Evolutionary conservation across 192 early-diverging fungal species (phyloP), one percentile per base, ranked within the genome.

Genomic region (Backusella circina): DNA sequence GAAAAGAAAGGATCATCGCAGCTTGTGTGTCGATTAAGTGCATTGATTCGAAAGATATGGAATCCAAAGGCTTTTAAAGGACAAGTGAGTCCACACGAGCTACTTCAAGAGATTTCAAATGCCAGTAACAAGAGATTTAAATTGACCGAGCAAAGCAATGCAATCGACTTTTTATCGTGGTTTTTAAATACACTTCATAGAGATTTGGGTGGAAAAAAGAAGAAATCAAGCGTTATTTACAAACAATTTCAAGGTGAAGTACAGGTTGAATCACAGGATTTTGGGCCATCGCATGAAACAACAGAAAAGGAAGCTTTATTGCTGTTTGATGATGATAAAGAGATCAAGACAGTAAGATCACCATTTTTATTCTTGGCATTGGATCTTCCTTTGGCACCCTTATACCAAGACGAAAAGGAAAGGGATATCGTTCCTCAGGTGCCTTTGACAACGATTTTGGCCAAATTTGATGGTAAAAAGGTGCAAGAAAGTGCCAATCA

Each of bases 51-150:
- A 41, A 97, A 95, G 74, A 92, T 99, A 72, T 98, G 96, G 96
- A 97, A 95, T 79, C 87, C 93, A 64, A 83, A 88, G 32, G 95
- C 94, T 13, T 97, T 97, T 77, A 97, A 97, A 70, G 93, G 93
- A 0, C 98, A 99, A 85, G 93, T 97, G 41, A 94, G 93, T 79
- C 98, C 97, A 5, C 98, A 99, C 79, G 98, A 99, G 76, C 80
- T 98, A 1, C 80, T 97, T 3, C 97, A 99, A 80, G 97, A 98
- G 86, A 90, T 97, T 16, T 88, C 90, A 3, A 94, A 89, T 73
- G 90, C 93, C 1, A 95, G 94, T 79, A 86, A 90, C 18, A 89
- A 92, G 54, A 80, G 87, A 54, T 99, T 97, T 80, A 87, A 88
- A 38, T 79, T 97, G 23, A 92, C 91, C 3, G 84, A 88, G 51